Conservation (phyloP, 139 green algal genomes). For the Haematococcus lacustris region DNA sequence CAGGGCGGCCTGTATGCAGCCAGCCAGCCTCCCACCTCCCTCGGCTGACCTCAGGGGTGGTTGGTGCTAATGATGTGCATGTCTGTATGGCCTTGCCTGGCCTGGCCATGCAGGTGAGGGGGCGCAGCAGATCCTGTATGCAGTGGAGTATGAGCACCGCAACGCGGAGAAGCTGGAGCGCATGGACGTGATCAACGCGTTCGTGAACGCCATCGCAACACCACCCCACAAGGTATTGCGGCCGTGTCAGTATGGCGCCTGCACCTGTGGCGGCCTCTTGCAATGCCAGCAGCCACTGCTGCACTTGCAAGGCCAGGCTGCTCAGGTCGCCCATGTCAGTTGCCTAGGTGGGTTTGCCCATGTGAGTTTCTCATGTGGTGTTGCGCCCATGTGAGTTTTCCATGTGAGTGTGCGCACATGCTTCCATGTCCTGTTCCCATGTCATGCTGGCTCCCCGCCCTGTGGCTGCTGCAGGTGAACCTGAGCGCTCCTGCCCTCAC, state of each 20-base stretch:
- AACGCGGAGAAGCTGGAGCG: conserved; percentile 32
- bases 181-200: conserved; percentile 33
- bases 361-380: too few species aligned
- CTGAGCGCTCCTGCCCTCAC: conserved; percentile 18
- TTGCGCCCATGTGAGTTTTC: too few species aligned
- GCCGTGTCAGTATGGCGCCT: neutral
- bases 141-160: conserved; percentile 49
- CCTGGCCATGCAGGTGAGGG: too few species aligned
- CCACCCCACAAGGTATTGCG: conserved; percentile 35
- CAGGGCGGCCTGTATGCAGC: too few species aligned
- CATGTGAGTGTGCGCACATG: too few species aligned
- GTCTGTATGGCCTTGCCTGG: too few species aligned
- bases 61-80: too few species aligned
- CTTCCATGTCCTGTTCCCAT: too few species aligned
- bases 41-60: too few species aligned
- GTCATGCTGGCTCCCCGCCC: neutral
- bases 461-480: conserved; percentile 31
- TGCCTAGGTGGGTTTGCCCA: too few species aligned
- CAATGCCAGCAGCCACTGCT: neutral
- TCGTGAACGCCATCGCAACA: conserved; percentile 25
- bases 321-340: neutral
- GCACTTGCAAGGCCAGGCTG: neutral
- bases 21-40: too few species aligned
- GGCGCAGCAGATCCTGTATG: conserved; percentile 20
- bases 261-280: neutral